Conservation (phyloP, 768 basidiomycete species). For the Pleurotus djamor region DNA sequence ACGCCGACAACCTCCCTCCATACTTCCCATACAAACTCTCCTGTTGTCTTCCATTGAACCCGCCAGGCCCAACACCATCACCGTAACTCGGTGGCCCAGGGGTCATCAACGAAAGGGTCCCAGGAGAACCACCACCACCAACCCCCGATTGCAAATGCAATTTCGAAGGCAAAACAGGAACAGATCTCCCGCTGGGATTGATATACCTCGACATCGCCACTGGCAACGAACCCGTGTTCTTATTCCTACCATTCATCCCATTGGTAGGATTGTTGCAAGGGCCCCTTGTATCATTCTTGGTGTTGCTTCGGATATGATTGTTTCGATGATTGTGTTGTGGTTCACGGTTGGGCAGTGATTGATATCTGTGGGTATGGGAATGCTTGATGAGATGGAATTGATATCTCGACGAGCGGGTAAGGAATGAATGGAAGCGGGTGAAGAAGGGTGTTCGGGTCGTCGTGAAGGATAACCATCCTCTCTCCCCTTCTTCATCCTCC, state of each 20-base stretch:
- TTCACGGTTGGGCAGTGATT: background rate
- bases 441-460: background rate
- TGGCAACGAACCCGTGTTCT: background rate
- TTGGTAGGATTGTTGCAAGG: background rate
- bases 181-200: too few relatives aligned
- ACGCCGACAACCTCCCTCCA: background rate
- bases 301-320: background rate
- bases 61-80: background rate
- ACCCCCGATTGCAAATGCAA: background rate
- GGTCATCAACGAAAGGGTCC: background rate
- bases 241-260: background rate
- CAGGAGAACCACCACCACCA: background rate
- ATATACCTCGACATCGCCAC: background rate
- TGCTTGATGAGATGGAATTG: background rate
- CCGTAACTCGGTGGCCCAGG: constrained; percentile 6
- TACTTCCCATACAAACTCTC: background rate
- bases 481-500: too few relatives aligned
- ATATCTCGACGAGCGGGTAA: background rate
- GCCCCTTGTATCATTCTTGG: background rate
- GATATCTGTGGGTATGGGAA: background rate
- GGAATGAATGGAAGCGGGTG: background rate
- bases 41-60: background rate
- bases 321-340: background rate
- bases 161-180: background rate
- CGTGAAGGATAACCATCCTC: background rate